Percentiles rank a stretch among this genome's conserved stretches.
Evolutionary conservation across 1,284 basidiomycete genomes (phyloP).

Genomic region (Ganoderma resinaceum): DNA sequence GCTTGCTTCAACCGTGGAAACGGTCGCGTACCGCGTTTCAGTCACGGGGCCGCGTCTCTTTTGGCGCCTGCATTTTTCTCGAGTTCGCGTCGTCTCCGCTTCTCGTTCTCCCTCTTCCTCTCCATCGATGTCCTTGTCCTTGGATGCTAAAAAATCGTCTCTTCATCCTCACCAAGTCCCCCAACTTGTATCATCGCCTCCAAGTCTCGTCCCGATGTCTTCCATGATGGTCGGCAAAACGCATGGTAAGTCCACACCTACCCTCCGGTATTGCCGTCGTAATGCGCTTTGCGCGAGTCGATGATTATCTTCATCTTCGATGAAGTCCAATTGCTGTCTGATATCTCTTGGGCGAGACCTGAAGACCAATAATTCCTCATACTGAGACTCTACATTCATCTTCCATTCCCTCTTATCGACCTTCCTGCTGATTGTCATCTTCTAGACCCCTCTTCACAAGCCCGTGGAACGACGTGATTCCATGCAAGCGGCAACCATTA

Average conservation of each 20-base stretch:
- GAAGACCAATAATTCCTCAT: neutral
- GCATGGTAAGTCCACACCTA: neutral
- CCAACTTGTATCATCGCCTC: neutral
- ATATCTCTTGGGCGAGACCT: neutral
- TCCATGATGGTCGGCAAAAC: neutral
- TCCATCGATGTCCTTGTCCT: neutral
- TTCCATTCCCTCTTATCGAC: neutral
- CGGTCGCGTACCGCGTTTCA: slow-evolving; percentile 27
- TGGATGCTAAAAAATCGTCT: neutral
- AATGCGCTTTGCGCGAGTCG: slow-evolving; percentile 6
- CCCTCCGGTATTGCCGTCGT: neutral
- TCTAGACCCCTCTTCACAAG: neutral
- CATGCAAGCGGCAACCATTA: neutral
- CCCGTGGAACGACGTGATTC: neutral
- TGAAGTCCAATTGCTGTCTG: slow-evolving; percentile 8
- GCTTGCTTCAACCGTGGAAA: slow-evolving; percentile 34
- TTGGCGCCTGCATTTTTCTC: neutral
- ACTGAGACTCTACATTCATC: neutral
- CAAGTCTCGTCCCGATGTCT: neutral
- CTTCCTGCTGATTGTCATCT: neutral
- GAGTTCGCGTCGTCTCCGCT: neutral
- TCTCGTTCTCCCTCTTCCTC: neutral
- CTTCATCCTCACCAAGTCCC: neutral
- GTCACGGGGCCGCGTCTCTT: slow-evolving; percentile 32
- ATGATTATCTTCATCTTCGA: slow-evolving; percentile 8